Base-by-base conservation (phyloP, 148 eudicot genomes). In the Cornus controversa region DNA sequence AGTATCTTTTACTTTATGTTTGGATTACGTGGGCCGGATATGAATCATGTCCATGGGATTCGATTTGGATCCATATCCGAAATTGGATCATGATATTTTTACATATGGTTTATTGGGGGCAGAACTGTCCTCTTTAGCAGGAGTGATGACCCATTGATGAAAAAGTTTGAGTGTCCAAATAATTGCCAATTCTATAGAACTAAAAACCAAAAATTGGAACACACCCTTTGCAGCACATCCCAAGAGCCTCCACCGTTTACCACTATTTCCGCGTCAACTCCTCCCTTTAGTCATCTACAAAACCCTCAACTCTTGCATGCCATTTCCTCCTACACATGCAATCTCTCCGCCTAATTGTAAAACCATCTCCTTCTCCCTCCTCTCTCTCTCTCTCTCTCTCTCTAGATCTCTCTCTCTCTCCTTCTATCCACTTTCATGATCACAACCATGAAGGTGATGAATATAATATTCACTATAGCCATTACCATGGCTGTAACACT, bases 231-330 rank as follows among this genome's bases (percentile, higher is more conserved):
- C 71, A 69, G 67, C 63, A 53, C 76, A 71, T 31, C 57, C 31
- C 16, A 67, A 42, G 27, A 26, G 54, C 50, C 6, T 37, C 65
- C 26, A 27, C 71, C 76, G 45, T 31, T 71, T 27, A 72, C 86
- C 78, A 29, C 76, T 28, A 40, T 73, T 79, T 67, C 47, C n/a
- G 85, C 74, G 92, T 89, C 90, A 89, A 82, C 90, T 64, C 75
- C 27, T 37, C 63, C 72, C 72, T 53, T 66, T 64, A 53, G 23
- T 36, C 64, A 34, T 67, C 85, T 73, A 81, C 75, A 77, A 85
- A 73, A 73, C 25, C 64, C 71, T 24, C 50, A 64, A 26, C 11
- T 10, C 31, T 34, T 47, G 18, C 79, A 40, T 54, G 5, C 40
- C 70, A 63, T 23, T 34, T 69, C 26, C 47, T 9, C n/a, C n/a